These are phyloP conservation scores for Naganishia antarctica DNA, from an alignment of 768 basidiomycete species.

Conservation along the genomic window DNA sequence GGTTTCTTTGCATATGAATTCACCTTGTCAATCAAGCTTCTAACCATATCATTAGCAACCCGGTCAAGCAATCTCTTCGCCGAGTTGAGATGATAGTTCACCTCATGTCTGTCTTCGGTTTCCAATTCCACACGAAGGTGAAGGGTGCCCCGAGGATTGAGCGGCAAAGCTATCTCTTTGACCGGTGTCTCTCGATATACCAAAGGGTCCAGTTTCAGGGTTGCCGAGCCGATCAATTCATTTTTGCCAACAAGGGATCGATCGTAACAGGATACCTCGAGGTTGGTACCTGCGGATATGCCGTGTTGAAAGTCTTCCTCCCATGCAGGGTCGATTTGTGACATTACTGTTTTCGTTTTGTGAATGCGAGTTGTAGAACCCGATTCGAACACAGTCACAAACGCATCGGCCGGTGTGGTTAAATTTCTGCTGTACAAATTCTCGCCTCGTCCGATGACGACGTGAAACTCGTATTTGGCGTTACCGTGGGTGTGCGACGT, in stretches of 20 bases:
- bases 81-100: conserved; percentile 37
- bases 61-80: conserved; percentile 40
- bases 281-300: conserved; percentile 33
- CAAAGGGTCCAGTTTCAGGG: conserved; percentile 44
- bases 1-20: no score
- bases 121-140: conserved; percentile 42
- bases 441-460: conserved; percentile 41
- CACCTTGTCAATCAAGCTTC: conserved; percentile 39
- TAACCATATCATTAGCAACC: conserved; percentile 38
- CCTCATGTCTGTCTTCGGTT: conserved; percentile 42
- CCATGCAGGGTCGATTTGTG: conserved; percentile 45
- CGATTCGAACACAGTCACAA: conserved; percentile 37
- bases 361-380: conserved; percentile 37
- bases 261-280: conserved; percentile 42
- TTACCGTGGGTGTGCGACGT: not conserved
- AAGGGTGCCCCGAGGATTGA: conserved; percentile 40
- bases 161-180: conserved; percentile 40
- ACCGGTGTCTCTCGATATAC: conserved; percentile 31
- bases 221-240: conserved; percentile 40
- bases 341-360: conserved; percentile 45
- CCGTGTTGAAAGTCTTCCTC: conserved; percentile 44
- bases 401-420: conserved; percentile 41
- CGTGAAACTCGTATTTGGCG: conserved; percentile 36
- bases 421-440: conserved; percentile 37
- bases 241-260: conserved; percentile 49